These are phyloP conservation scores for Cladosporium sp. DNA, from an alignment of 2,329 filamentous ascomycete genomes.

Conservation along the genomic window DNA sequence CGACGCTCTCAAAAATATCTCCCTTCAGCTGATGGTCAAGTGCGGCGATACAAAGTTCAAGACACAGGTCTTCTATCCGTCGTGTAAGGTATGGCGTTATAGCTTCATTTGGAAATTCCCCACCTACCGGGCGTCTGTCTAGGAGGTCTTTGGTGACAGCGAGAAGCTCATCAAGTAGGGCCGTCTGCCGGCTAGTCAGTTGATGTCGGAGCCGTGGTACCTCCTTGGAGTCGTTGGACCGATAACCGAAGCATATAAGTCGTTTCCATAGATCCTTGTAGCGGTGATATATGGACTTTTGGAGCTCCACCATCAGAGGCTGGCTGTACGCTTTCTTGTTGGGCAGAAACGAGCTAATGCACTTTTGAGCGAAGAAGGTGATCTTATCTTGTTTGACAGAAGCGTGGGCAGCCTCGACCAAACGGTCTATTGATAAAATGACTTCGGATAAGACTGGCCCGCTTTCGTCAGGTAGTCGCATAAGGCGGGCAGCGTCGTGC, in stretches of 20 bases:
- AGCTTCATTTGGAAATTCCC: neutral
- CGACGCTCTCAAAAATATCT: conserved; percentile 16
- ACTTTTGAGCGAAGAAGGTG: conserved; percentile 14
- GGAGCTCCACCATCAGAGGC: conserved; percentile 15
- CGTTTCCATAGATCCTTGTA: conserved; percentile 17
- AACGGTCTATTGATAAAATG: conserved; percentile 3
- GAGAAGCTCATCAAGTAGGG: neutral
- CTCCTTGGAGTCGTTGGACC: conserved; percentile 1
- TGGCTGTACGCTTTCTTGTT: conserved; percentile 1
- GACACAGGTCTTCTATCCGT: conserved; percentile 11
- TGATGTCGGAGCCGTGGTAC: neutral
- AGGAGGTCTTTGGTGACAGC: neutral
- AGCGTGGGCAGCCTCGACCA: conserved; percentile 9
- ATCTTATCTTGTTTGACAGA: conserved; percentile 13
- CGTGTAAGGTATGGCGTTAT: neutral
- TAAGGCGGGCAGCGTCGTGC: neutral
- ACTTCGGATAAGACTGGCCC: neutral
- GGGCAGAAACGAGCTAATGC: conserved; percentile 15
- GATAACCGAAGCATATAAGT: conserved; percentile 16
- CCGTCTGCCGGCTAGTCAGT: conserved; percentile 13
- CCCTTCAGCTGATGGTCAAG: conserved; percentile 17
- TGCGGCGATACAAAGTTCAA: conserved; percentile 16
- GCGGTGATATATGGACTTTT: conserved; percentile 12
- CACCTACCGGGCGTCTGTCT: neutral
- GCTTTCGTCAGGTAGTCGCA: neutral